Base-by-base conservation (phyloP, 1,284 basidiomycete species). In the Pseudomicrostroma phylloplanum region DNA sequence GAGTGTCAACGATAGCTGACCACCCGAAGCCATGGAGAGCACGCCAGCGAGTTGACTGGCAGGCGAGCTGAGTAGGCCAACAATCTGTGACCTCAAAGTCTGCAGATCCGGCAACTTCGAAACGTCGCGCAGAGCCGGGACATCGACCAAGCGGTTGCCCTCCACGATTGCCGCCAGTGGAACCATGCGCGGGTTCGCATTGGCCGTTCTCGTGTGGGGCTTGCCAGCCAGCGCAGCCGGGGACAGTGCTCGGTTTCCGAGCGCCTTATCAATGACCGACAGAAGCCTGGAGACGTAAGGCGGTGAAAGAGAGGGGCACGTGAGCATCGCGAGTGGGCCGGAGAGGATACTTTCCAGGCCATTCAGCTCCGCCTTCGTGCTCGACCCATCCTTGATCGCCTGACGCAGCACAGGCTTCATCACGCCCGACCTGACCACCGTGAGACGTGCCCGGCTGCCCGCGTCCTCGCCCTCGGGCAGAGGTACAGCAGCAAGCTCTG, bases 311-410 rank as follows among this genome's bases (percentile, higher is more conserved):
- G 56, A 55, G 59, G 67, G 43, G 59, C 67, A 68, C n/a, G 73
- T 74, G 62, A 74, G 67, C 64, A 74, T 60, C 41, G 71, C 71
- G 56, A 71, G 68, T 36, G 73, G 73, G 39, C 73, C 73, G 63
- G 63, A 66, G 55, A 74, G 59, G n/a, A 56, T 19, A n/a, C 17
- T 23, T 19, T 64, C 59, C 12, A 66, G 61, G 48, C 66, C 58
- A 60, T 67, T 60, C 42, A 74, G 48, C 21, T 48, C 19, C n/a
- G 60, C 54, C 58, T 67, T 62, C 13, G 57, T 55, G 12, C 36
- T n/a, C 2, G n/a, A 46, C n/a, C 23, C 46, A 15, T 21, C 21
- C n/a, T 25, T 19, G 17, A 54, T 25, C 13, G 25, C 51, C 13
- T 54, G 21, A n/a, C 60, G 55, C 54, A 65, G 56, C 13, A 61